phyloP scores from a whole-genome alignment of 225 moss, liverwort and hornwort genomes.

The Rhytidiadelphus loreus region DNA sequence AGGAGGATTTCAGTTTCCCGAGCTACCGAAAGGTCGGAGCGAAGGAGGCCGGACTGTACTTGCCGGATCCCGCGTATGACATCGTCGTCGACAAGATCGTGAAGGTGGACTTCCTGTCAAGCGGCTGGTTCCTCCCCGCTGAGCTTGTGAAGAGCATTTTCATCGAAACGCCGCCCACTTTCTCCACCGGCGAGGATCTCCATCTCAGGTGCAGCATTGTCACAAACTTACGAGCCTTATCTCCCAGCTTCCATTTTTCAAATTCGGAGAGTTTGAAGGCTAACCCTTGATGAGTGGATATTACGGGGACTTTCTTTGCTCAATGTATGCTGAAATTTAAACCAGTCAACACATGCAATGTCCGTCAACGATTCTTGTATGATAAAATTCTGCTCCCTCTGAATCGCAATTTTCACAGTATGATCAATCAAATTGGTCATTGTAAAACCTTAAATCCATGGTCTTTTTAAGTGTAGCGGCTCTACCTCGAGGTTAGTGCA shows the following conservation, averaged over 20 bases:
- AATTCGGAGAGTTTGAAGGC: background rate
- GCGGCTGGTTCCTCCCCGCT: conserved; percentile 74
- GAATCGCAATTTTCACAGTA: background rate
- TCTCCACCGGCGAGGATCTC: conserved; percentile 87
- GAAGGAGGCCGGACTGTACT: conserved; percentile 78
- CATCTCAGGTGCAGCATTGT: conserved; percentile 61
- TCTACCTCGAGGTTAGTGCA: background rate
- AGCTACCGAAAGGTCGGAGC: conserved; percentile 41
- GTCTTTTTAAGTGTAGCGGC: background rate
- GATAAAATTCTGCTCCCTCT: background rate
- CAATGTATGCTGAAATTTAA: background rate
- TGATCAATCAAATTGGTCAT: background rate
- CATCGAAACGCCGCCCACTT: conserved; percentile 79
- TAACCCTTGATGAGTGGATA: too few species aligned
- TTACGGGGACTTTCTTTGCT: background rate
- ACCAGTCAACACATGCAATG: background rate
- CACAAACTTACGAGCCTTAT: background rate
- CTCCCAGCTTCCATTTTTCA: background rate
- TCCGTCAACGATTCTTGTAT: background rate
- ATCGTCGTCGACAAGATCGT: conserved; percentile 54
- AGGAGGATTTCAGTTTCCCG: conserved; percentile 85
- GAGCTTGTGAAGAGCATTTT: conserved; percentile 78
- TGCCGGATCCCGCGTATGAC: conserved; percentile 82
- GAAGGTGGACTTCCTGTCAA: conserved; percentile 86
- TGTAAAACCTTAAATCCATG: background rate